Evolutionary conservation across 495 filamentous ascomycete genomes (phyloP).

Genomic region (Melanomma pulvis-pyrius): DNA sequence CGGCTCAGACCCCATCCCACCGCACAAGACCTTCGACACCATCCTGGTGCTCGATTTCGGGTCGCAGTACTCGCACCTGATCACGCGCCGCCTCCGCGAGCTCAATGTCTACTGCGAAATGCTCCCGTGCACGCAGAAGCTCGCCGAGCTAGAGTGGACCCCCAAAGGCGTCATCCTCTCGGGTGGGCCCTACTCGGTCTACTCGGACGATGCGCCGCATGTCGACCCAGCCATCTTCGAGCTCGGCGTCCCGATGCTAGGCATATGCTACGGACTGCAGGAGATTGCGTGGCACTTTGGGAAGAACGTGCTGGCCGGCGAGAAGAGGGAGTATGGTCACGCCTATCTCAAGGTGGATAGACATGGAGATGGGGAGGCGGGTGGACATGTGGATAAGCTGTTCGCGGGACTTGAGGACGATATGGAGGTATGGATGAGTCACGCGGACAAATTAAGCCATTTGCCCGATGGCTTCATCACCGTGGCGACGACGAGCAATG

Average conservation of each 20-base stretch:
- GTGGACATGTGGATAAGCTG: slow-evolving; percentile 65
- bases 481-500: slow-evolving; percentile 74
- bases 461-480: slow-evolving; percentile 72
- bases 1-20: slow-evolving; percentile 48
- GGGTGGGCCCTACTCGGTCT: slow-evolving; percentile 76
- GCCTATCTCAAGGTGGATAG: slow-evolving; percentile 58
- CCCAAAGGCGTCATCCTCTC: slow-evolving; percentile 83
- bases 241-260: slow-evolving; percentile 72
- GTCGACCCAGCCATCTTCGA: slow-evolving; percentile 81
- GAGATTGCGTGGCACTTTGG: slow-evolving; percentile 78
- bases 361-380: slow-evolving; percentile 49
- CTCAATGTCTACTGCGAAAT: slow-evolving; percentile 90
- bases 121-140: slow-evolving; percentile 87
- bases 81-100: slow-evolving; percentile 73
- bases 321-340: slow-evolving; percentile 72
- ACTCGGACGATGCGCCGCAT: slow-evolving; percentile 71
- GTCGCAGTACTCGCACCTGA: slow-evolving; percentile 72
- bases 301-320: slow-evolving; percentile 73
- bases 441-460: slow-evolving; percentile 77
- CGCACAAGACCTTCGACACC: slow-evolving; percentile 65
- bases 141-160: slow-evolving; percentile 74
- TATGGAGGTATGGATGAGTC: slow-evolving; percentile 81
- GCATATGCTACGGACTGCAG: slow-evolving; percentile 81
- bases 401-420: slow-evolving; percentile 70
- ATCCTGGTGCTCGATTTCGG: slow-evolving; percentile 70